Evolutionary conservation across 1,139 yeast genomes (phyloP), one percentile per base, ranked within the genome.

Genomic region (Meyerozyma guilliermondii): DNA sequence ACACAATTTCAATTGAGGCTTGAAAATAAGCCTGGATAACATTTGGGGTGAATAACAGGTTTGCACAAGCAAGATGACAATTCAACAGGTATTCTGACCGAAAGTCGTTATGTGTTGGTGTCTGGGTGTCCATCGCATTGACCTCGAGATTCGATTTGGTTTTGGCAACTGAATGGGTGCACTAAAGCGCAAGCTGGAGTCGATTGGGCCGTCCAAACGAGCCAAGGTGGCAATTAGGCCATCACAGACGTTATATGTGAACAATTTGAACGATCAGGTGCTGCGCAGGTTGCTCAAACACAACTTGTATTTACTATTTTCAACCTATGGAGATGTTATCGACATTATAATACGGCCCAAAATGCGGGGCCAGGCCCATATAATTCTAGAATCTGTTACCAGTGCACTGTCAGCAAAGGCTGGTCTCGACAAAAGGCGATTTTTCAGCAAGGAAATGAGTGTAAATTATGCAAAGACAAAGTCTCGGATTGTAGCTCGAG

Each of bases 321-420:
- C 85, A 14, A 71, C 83, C 0, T 84, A 74, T 56, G 95, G 94
- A 1, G 87, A 81, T 50, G 72, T 87, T 2, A 56, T 85, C 4
- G 79, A 78, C 30, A 70, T 87, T 20, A 67, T 73, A 26, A 55
- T 71, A 39, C 66, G 72, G 16, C 56, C 53, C 43, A 69, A 69
- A 50, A 70, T 80, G 68, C 68, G 91, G 35, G 95, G 95, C 0
- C 94, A 85, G 59, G 95, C 94, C 0, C 88, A 85, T 65, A 61
- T 87, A 1, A 73, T 79, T 5, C 77, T 81, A 45, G 71, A 74
- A 22, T 71, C 72, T 36, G 49, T 68, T 1, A 65, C 66, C 5
- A 71, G 74, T 38, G 87, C 95, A 0, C 61, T 70, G 1, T 45
- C 61, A 29, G 92, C 94, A 0, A 44, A 77, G 48, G 60, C 71